A percentile compares a stretch with the other conserved stretches of the same genome.
These are phyloP conservation scores for Stachybotrys chlorohalonatus DNA, from an alignment of 2,329 filamentous ascomycete genomes.

Conservation along the genomic window DNA sequence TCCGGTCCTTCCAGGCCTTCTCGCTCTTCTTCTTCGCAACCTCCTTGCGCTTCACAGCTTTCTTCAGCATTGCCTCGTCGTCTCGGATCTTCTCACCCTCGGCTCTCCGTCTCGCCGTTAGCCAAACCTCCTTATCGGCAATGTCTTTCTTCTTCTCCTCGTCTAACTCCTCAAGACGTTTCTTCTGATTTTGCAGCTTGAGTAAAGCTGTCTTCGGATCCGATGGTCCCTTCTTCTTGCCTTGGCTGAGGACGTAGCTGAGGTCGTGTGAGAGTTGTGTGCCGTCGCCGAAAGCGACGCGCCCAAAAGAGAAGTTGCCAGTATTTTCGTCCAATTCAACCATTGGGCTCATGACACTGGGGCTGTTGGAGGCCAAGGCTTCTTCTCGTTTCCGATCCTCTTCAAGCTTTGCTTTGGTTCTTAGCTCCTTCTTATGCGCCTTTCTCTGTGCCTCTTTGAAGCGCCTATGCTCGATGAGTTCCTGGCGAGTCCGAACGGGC, in stretches of 20 bases:
- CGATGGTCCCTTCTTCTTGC: constrained; percentile 70
- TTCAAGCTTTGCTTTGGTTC: constrained; percentile 68
- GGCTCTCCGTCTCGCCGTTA: constrained; percentile 79
- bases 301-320: constrained; percentile 79
- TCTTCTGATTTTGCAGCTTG: constrained; percentile 78
- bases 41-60: constrained; percentile 90
- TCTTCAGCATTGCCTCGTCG: constrained; percentile 80
- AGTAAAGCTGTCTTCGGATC: constrained; percentile 82
- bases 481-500: constrained; percentile 71
- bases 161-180: constrained; percentile 66
- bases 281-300: constrained; percentile 84
- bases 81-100: constrained; percentile 86
- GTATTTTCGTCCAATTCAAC: constrained; percentile 40
- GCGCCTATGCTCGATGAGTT: constrained; percentile 82
- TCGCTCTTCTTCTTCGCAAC: constrained; percentile 84
- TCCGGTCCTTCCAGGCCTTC: constrained; percentile 72
- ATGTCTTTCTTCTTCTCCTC: constrained; percentile 76
- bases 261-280: constrained; percentile 67
- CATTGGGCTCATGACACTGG: constrained; percentile 47
- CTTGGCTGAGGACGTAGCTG: constrained; percentile 42
- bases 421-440: constrained; percentile 78
- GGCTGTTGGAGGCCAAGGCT: constrained; percentile 53
- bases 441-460: constrained; percentile 82
- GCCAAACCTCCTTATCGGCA: constrained; percentile 88
- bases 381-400: constrained; percentile 61